A percentile compares a stretch with the other conserved stretches of the same genome.
Conservation (phyloP, 2,329 filamentous ascomycete species). For the Fusarium sp. region DNA sequence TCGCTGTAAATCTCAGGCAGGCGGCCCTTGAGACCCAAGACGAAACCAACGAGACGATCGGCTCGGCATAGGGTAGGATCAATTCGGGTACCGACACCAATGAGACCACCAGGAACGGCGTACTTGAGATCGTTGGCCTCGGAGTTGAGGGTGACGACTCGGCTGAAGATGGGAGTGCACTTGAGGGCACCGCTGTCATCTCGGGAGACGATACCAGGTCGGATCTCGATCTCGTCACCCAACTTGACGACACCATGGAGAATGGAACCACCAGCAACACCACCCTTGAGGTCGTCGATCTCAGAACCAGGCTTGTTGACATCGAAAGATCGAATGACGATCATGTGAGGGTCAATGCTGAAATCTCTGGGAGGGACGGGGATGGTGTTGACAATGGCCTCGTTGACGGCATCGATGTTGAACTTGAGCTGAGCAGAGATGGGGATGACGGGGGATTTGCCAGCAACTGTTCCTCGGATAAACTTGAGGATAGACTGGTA, state of each 20-base stretch:
- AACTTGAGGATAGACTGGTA: constrained; percentile 99
- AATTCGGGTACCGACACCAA: constrained; percentile 97
- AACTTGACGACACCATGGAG: constrained; percentile 97
- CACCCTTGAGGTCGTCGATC: constrained; percentile 98
- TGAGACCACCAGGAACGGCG: constrained; percentile 95
- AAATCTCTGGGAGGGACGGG: constrained; percentile 94
- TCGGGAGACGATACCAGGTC: constrained; percentile 97
- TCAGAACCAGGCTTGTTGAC: constrained; percentile 99
- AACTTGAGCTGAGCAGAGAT: constrained; percentile 98
- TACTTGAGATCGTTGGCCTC: constrained; percentile 99
- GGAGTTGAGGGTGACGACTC: constrained; percentile 94
- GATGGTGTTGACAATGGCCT: constrained; percentile 94
- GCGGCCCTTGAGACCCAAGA: constrained; percentile 92
- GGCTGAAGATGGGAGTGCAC: constrained; percentile 96
- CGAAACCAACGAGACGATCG: constrained; percentile 98
- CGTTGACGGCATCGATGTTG: constrained; percentile 99
- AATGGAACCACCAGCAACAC: constrained; percentile 97
- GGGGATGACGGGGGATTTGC: constrained; percentile 94
- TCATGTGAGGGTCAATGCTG: constrained; percentile 94
- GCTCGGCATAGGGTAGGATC: constrained; percentile 98
- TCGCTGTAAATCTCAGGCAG: constrained; percentile 98
- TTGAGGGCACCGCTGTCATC: constrained; percentile 94
- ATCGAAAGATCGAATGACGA: constrained; percentile 98
- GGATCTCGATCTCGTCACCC: constrained; percentile 97
- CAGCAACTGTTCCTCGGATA: constrained; percentile 96